These are phyloP conservation scores for Coemansia sp. DNA, from an alignment of 192 early-diverging fungal genomes.

Conservation along the genomic window DNA sequence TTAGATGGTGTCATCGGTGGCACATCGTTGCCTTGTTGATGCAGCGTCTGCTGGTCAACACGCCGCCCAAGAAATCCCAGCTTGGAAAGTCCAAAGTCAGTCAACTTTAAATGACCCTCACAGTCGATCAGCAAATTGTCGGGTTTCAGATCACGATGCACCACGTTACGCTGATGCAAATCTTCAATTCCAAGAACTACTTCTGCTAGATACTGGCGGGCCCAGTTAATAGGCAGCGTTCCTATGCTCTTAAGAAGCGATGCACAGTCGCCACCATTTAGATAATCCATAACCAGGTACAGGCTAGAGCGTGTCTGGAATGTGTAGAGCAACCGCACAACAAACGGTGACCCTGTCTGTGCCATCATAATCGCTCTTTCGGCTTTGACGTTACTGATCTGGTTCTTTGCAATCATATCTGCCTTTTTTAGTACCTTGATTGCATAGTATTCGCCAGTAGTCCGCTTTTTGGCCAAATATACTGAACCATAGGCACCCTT, in stretches of 20 bases:
- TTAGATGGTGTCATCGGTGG: too few relatives aligned
- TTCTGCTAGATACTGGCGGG: constrained; percentile 83
- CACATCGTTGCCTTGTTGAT: too few relatives aligned
- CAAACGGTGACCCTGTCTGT: constrained; percentile 80
- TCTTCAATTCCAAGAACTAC: constrained; percentile 84
- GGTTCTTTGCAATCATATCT: constrained; percentile 89
- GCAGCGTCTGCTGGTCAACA: constrained; percentile 29
- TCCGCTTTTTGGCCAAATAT: constrained; percentile 75
- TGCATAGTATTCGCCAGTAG: constrained; percentile 82
- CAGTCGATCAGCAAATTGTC: constrained; percentile 85
- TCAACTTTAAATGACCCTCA: constrained; percentile 86
- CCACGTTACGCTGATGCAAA: constrained; percentile 79
- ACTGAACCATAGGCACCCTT: constrained; percentile 90
- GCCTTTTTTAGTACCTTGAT: constrained; percentile 88
- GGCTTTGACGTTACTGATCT: constrained; percentile 44
- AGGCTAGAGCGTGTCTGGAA: constrained; percentile 85
- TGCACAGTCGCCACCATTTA: constrained; percentile 83
- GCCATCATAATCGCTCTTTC: constrained; percentile 68
- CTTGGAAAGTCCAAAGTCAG: constrained; percentile 82
- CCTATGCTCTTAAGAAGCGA: constrained; percentile 71
- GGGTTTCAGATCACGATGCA: constrained; percentile 76
- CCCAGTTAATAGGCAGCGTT: constrained; percentile 72
- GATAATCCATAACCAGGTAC: constrained; percentile 87
- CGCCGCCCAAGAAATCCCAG: constrained; percentile 46
- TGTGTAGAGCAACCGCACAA: constrained; percentile 83